Base-by-base conservation (phyloP, 1,284 basidiomycete species). In the Porphyrellus sp. region DNA sequence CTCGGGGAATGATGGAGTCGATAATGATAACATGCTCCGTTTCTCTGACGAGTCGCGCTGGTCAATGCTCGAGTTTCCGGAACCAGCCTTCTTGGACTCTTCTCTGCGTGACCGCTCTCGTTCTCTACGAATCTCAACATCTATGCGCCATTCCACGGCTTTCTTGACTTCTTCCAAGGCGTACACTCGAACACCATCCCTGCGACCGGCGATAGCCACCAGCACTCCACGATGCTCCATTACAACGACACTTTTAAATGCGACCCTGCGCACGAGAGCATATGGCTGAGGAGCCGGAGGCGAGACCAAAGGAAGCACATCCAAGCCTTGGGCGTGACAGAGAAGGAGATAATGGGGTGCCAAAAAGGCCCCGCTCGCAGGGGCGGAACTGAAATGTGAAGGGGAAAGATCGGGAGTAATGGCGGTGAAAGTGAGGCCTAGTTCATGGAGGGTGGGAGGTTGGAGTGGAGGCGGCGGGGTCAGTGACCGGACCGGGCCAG, bases 171-270 rank as follows among this genome's bases (percentile, higher is more conserved):
- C 89, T 55, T 91, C 89, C 18, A 91, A 72, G 13, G 89, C 89
- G 67, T 91, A 91, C 23, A 91, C 89, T 37, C 89, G 78, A 35
- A 91, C 89, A 3, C 89, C 89, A 59, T 91, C 88, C 59, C 89
- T 74, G 55, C 89, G 74, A 15, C 89, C 89, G 13, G 89, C 89
- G 57, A 91, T 90, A 16, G 89, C 89, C 13, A 91, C 89, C 20
- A 91, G 72, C 2, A 91, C 89, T 9, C 88, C 89, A 30, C 89
- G 82, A 61, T 91, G 87, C 61, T 91, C 89, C 89, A 91, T 91
- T 16, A 91, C 83, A 1, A 91, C 86, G n/a, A 91, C 83, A 53
- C 80, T 83, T 65, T 90, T 91, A 71, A 91, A 91, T 38, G 79
- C 77, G 39, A 90, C 87, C 48, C 89, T 77, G 25, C 89, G 80